Conservation (phyloP, 805 yeast genomes). For the Lipomyces lipofer region DNA sequence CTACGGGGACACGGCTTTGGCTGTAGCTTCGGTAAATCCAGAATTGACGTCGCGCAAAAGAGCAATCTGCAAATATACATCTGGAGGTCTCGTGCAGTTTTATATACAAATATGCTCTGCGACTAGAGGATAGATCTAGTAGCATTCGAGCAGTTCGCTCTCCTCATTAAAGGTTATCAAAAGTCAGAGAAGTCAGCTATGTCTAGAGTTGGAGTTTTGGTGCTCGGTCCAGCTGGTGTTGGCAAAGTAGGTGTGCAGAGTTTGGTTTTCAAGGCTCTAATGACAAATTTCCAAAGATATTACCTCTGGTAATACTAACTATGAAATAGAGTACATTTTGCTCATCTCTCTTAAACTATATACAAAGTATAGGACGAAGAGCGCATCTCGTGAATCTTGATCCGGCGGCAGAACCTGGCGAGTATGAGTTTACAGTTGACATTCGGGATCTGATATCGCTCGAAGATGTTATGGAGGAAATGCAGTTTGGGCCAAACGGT, state of each 20-base stretch:
- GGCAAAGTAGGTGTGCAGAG: slow-evolving; percentile 56
- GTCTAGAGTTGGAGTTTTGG: slow-evolving; percentile 94
- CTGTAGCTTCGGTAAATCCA: too few species aligned
- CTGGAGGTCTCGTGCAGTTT: too few species aligned
- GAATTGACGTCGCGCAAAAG: too few species aligned
- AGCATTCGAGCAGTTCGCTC: too few species aligned
- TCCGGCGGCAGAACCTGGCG: slow-evolving; percentile 95
- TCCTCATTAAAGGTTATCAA: too few species aligned
- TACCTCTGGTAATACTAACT: neutral
- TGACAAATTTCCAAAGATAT: neutral
- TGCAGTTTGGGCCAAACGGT: slow-evolving; percentile 93
- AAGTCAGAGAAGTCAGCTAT: too few species aligned
- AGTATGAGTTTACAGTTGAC: slow-evolving; percentile 89
- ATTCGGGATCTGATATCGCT: slow-evolving; percentile 86
- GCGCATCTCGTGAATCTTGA: slow-evolving; percentile 94
- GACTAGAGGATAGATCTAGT: too few species aligned
- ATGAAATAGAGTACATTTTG: slow-evolving; percentile 73
- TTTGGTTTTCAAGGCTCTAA: neutral
- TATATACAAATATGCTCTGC: too few species aligned
- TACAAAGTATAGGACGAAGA: slow-evolving; percentile 86
- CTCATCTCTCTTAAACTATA: slow-evolving; percentile 78
- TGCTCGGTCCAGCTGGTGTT: slow-evolving; percentile 97
- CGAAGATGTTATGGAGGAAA: slow-evolving; percentile 93
- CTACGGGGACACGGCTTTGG: too few species aligned
- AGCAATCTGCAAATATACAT: too few species aligned